Conservation (phyloP, 169 alveolate species). For the Plasmodium chabaudi region DNA sequence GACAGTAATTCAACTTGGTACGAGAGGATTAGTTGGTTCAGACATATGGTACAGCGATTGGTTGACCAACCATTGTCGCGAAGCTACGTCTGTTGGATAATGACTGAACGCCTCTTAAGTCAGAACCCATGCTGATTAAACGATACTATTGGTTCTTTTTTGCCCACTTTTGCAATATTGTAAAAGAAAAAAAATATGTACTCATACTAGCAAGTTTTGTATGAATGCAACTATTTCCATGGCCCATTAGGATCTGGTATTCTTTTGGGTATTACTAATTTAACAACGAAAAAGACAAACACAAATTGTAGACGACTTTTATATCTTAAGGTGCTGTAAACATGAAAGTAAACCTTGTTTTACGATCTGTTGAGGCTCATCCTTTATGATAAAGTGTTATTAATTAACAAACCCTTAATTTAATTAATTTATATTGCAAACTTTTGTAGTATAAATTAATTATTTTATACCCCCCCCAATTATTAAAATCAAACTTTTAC, state of each 20-base stretch:
- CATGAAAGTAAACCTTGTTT: slow-evolving; percentile 53
- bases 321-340: slow-evolving; percentile 41
- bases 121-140: slow-evolving; percentile 88
- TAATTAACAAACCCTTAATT: no score
- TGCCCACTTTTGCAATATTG: slow-evolving; percentile 17
- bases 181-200: slow-evolving; percentile 32
- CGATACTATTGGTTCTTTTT: slow-evolving; percentile 46
- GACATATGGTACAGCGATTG: slow-evolving; percentile 84
- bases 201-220: neutral
- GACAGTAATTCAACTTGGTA: slow-evolving; percentile 78
- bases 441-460: no score
- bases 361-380: slow-evolving; percentile 57
- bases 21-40: slow-evolving; percentile 90
- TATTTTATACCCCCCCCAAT: no score
- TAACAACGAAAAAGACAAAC: slow-evolving; percentile 8
- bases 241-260: no score
- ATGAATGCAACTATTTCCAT: no score
- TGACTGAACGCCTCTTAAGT: slow-evolving; percentile 93
- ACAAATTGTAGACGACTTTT: slow-evolving; percentile 41
- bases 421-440: no score
- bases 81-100: slow-evolving; percentile 92
- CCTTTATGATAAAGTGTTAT: slow-evolving; percentile 7
- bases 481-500: no score
- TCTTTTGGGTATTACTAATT: no score
- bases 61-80: slow-evolving; percentile 91